These are phyloP conservation scores for Rhodamnia argentea DNA, from an alignment of 345 rosid genomes.

Conservation along the genomic window DNA sequence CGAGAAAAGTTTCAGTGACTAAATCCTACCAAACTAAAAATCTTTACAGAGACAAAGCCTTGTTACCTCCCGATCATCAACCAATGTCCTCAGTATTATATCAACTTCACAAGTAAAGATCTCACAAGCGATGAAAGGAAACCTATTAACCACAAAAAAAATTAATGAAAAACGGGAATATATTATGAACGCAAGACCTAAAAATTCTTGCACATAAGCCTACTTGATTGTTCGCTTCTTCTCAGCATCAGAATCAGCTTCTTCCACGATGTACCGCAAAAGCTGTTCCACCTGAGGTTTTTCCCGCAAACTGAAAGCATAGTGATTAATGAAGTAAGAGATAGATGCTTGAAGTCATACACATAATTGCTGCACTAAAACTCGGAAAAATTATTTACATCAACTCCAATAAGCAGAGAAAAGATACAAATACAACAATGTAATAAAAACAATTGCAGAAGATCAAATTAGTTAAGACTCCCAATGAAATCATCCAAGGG, in stretches of 20 bases:
- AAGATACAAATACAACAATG: background rate
- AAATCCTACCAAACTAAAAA: background rate
- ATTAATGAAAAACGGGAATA: background rate
- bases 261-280: conserved; percentile 65
- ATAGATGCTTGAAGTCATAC: background rate
- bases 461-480: background rate
- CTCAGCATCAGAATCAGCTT: conserved; percentile 66
- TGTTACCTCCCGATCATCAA: conserved; percentile 84
- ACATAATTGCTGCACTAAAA: background rate
- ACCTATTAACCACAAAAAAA: conserved; percentile 26
- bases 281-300: conserved; percentile 74
- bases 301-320: conserved; percentile 56
- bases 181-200: conserved; percentile 1
- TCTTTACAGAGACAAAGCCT: background rate
- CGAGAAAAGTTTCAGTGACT: background rate
- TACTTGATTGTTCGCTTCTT: conserved; percentile 68
- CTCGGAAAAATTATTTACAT: background rate
- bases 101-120: conserved; percentile 93
- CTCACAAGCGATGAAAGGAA: conserved; percentile 90
- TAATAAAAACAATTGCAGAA: background rate
- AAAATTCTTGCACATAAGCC: background rate
- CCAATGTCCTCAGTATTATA: conserved; percentile 79
- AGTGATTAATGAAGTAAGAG: conserved; percentile 1
- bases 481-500: background rate
- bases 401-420: background rate